Evolutionary conservation across 805 yeast genomes (phyloP).

Genomic region (Pichia thaimueangensis): DNA sequence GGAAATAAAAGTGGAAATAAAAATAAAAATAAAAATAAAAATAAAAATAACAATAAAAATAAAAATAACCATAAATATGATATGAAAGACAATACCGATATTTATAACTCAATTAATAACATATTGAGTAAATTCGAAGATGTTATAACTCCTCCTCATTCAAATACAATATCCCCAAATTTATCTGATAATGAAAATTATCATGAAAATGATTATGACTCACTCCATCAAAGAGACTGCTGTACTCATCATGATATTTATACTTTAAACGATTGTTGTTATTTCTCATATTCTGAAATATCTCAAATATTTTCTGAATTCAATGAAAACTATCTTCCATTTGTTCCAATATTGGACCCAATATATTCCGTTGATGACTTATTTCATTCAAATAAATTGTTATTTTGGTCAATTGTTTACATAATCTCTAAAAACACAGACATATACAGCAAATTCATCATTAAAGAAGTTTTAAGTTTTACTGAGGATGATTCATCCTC

Average conservation of each 20-base stretch:
- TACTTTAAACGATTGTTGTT: conserved; percentile 8
- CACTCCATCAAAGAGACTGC: background rate
- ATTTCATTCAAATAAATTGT: conserved; percentile 18
- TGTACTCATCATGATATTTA: conserved; percentile 4
- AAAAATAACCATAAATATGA: conserved; percentile 6
- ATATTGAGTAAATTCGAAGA: conserved; percentile 6
- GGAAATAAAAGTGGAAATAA: conserved; percentile 9
- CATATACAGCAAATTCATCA: conserved; percentile 16
- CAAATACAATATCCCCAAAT: conserved; percentile 13
- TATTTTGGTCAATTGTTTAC: conserved; percentile 30
- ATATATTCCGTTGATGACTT: conserved; percentile 19
- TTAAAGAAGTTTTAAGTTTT: conserved; percentile 13
- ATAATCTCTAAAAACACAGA: conserved; percentile 15
- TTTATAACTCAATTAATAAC: conserved; percentile 3
- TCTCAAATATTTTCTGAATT: conserved; percentile 15
- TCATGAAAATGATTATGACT: background rate
- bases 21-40: background rate
- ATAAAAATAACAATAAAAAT: background rate
- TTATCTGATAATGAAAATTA: conserved; percentile 11
- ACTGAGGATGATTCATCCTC: background rate
- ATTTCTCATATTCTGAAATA: conserved; percentile 13
- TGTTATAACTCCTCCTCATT: conserved; percentile 10
- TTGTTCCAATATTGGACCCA: conserved; percentile 23
- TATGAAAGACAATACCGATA: background rate
- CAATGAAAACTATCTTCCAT: conserved; percentile 18